phyloP scores from a whole-genome alignment of 2,329 filamentous ascomycete species.

The Teratosphaeria pseudoeucalypti region DNA sequence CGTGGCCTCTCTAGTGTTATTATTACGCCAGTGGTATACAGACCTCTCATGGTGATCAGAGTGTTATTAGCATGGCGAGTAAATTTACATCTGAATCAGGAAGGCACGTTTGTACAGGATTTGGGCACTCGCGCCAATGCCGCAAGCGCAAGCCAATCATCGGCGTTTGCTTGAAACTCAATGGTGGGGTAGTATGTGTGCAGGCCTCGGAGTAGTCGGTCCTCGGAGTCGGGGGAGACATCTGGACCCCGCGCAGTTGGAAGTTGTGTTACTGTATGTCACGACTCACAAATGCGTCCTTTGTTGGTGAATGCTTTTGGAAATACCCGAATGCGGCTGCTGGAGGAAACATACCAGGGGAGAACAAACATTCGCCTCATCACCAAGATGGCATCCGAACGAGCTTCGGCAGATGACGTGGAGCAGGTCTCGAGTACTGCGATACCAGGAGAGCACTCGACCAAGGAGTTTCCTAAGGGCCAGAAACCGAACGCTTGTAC shows the following conservation, averaged over 20 bases:
- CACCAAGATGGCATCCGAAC: background rate
- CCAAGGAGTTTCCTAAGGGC: slow-evolving; percentile 4
- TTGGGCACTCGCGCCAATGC: background rate
- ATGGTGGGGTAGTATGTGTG: background rate
- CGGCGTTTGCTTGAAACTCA: background rate
- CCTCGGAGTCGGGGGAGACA: background rate
- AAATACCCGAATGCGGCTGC: background rate
- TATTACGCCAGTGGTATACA: no score
- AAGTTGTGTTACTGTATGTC: background rate
- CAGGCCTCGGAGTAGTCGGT: background rate
- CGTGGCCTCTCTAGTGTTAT: background rate
- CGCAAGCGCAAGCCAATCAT: background rate
- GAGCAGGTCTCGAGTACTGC: slow-evolving; percentile 10
- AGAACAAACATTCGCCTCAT: background rate
- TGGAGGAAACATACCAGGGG: background rate
- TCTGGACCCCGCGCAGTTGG: background rate
- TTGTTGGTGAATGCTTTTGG: background rate
- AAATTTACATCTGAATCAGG: no score
- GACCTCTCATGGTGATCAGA: no score
- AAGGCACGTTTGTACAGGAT: no score
- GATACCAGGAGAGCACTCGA: slow-evolving; percentile 8
- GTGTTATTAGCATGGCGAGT: no score
- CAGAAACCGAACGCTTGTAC: slow-evolving; percentile 25
- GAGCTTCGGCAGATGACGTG: slow-evolving; percentile 11
- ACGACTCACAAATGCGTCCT: background rate